Evolutionary conservation across 108 stramenopile genomes (phyloP), one percentile per base, ranked within the genome.

Genomic region (Fragilaria crotonensis): DNA sequence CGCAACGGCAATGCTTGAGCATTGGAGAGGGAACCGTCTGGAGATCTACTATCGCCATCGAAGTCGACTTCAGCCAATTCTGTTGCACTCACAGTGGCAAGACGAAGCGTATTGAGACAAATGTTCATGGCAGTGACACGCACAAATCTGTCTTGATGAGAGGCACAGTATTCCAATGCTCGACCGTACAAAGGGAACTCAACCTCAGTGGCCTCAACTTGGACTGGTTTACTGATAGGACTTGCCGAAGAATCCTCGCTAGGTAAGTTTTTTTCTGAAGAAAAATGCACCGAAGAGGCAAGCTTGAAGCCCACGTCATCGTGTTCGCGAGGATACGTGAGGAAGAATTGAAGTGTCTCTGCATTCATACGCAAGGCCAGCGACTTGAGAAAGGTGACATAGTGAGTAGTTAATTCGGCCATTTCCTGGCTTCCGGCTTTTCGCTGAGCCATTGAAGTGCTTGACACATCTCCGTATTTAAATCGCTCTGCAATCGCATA

Each of bases 111-210:
- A 54, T 93, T 93, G 66, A 93, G 71, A 67, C 91, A 93, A 18
- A 93, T 76, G 61, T 87, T 93, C 86, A 93, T 85, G 44, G 88
- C 91, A 5, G 91, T 93, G 14, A 85, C 77, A 18, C 88, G 67
- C 21, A 93, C 80, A 55, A 93, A 93, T 9, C 85, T 83, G 66
- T 93, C 91, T 41, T 87, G 79, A 48, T 87, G 85, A 9, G 70
- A 62, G 1, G 84, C 57, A 58, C 91, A 93, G 59, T 89, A 89
- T 66, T 93, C 85, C 50, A 93, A 62, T 21, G 91, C 87, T 29
- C 91, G 71, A 32, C 76, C 80, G 58, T 93, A 93, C 45, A 93
- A 59, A 32, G 88, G 88, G 65, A 93, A 93, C 53, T 89, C 71
- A 1, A 88, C 81, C 20, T 59, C 30, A 20, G 59, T 36, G 41